These are phyloP conservation scores for Crithidia mellificae DNA, from an alignment of 208 protist genomes.

Conservation along the genomic window DNA sequence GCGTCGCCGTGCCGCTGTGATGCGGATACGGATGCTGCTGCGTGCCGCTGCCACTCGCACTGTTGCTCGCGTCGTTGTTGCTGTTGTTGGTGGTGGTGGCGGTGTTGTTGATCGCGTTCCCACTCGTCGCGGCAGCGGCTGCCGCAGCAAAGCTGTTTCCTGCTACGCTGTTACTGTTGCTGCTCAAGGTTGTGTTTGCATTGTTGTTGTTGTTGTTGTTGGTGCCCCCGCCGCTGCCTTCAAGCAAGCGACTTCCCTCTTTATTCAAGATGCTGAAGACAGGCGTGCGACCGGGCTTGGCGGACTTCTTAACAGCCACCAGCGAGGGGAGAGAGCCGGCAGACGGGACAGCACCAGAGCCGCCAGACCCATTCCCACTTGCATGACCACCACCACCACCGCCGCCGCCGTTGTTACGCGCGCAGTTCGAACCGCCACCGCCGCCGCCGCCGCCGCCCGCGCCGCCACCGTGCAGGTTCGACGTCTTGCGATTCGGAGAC, in stretches of 20 bases:
- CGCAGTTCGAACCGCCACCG: not conserved
- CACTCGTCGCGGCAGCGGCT: not conserved
- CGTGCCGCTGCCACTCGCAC: no score
- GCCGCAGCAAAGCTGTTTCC: no score
- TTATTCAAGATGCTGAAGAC: conserved; percentile 60
- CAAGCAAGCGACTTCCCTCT: conserved; percentile 31
- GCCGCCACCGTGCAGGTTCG: not conserved
- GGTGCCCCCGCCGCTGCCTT: conserved; percentile 6
- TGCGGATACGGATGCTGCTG: no score
- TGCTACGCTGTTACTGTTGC: not conserved
- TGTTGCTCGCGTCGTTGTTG: not conserved
- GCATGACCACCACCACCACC: not conserved
- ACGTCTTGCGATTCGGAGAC: conserved; percentile 12
- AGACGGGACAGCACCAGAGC: not conserved
- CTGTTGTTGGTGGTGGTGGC: conserved; percentile 3
- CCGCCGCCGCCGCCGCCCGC: not conserved
- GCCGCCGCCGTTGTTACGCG: not conserved
- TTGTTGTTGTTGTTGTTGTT: not conserved
- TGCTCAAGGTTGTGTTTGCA: conserved; percentile 3
- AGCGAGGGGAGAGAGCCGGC: conserved; percentile 28
- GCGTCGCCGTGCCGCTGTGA: not conserved
- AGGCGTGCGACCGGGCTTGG: conserved; percentile 31
- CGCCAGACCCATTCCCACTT: not conserved
- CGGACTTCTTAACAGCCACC: conserved; percentile 25
- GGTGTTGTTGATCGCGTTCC: not conserved